Percentiles rank a stretch among this genome's conserved stretches.
phyloP scores from a whole-genome alignment of 2,329 filamentous ascomycete species.

The Ceratocystis huliohia region DNA sequence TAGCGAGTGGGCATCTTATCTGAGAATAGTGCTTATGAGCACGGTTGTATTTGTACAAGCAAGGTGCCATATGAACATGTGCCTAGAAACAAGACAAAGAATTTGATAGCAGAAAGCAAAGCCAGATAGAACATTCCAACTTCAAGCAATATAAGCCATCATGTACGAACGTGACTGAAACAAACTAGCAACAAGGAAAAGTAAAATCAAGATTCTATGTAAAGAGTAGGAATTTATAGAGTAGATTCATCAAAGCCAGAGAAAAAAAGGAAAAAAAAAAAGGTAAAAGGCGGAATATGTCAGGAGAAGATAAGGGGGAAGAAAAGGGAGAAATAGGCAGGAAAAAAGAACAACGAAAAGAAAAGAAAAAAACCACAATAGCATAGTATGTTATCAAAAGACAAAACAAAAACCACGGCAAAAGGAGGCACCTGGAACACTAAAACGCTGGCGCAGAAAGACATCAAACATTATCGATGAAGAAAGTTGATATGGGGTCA shows the following conservation, averaged over 20 bases:
- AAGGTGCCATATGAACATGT: background rate
- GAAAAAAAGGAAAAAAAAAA: background rate
- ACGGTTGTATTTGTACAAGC: background rate
- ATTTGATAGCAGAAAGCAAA: background rate
- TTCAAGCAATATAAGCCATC: background rate
- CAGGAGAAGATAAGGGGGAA: background rate
- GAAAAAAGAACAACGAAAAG: background rate
- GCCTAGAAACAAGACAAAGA: background rate
- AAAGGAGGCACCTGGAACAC: background rate
- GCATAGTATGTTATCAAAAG: constrained; percentile 3
- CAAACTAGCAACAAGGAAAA: constrained; percentile 4
- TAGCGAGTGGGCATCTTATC: background rate
- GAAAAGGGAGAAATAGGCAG: background rate
- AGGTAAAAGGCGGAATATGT: too few species aligned
- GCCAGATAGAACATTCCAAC: background rate
- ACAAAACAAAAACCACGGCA: background rate
- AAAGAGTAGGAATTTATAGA: background rate
- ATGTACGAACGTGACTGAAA: constrained; percentile 1
- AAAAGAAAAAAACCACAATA: background rate
- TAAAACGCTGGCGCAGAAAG: constrained; percentile 7
- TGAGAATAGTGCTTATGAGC: background rate
- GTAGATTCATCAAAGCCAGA: background rate
- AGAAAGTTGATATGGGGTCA: background rate
- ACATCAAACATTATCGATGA: background rate
- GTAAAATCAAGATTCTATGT: background rate